Evolutionary conservation across 257 asterid genomes (phyloP).

Genomic region (Pogostemon cablin): DNA sequence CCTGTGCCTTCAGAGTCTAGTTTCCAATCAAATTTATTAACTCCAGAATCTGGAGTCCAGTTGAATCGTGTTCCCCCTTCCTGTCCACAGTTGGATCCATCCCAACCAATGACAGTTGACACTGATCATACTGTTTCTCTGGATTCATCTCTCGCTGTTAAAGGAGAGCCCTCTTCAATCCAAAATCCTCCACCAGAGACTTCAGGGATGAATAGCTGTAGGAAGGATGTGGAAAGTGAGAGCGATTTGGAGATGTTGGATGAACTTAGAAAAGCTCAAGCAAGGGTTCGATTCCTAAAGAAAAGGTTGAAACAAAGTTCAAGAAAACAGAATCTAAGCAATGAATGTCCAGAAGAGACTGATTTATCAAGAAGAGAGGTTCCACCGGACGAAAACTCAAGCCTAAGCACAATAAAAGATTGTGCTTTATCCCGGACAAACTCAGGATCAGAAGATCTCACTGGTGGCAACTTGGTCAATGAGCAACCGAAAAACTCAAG

Average conservation of each 20-base stretch:
- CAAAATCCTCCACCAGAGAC: slow-evolving; percentile 31
- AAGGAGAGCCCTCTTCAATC: slow-evolving; percentile 46
- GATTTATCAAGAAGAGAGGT: slow-evolving; percentile 18
- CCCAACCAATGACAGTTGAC: slow-evolving; percentile 28
- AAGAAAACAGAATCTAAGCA: slow-evolving; percentile 14
- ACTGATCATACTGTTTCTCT: neutral
- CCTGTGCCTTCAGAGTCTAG: slow-evolving; percentile 33
- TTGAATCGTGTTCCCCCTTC: slow-evolving; percentile 7
- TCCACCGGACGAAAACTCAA: slow-evolving; percentile 23
- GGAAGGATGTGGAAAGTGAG: slow-evolving; percentile 23
- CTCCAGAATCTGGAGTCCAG: slow-evolving; percentile 9
- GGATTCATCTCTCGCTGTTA: slow-evolving; percentile 2
- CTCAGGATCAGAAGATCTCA: slow-evolving; percentile 5
- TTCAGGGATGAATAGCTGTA: slow-evolving; percentile 16
- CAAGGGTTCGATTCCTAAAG: slow-evolving; percentile 41
- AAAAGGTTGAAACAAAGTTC: slow-evolving; percentile 32
- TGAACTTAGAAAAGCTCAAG: slow-evolving; percentile 47
- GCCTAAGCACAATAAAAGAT: slow-evolving; percentile 21
- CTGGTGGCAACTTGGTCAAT: neutral
- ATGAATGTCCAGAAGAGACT: slow-evolving; percentile 8
- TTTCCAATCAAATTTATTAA: slow-evolving; percentile 24
- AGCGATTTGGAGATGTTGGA: slow-evolving; percentile 31
- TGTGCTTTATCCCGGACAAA: slow-evolving; percentile 15
- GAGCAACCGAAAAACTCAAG: slow-evolving; percentile 22
- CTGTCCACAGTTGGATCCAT: slow-evolving; percentile 1